phyloP scores from a whole-genome alignment of 2,329 filamentous ascomycete species.

The Talaromyces sp. region DNA sequence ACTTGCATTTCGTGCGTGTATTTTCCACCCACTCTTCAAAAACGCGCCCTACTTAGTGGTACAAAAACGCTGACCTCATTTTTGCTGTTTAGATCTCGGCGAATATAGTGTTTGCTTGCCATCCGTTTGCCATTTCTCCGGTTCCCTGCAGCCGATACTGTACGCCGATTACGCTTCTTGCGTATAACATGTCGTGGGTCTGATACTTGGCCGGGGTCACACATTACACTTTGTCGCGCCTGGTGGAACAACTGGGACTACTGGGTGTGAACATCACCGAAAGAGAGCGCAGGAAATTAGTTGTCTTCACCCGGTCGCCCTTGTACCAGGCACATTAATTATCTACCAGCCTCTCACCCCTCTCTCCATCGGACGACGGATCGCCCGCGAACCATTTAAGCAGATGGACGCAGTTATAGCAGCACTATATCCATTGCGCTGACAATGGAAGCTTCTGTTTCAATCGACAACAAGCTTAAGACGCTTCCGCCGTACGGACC shows the following conservation, averaged over 20 bases:
- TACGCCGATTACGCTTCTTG: background rate
- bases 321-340: background rate
- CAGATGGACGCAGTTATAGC: slow-evolving; percentile 16
- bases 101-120: background rate
- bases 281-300: background rate
- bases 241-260: background rate
- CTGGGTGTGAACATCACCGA: background rate
- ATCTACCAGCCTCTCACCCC: background rate
- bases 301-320: background rate
- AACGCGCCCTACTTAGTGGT: background rate
- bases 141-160: background rate
- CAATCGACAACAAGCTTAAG: slow-evolving; percentile 24
- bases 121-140: background rate
- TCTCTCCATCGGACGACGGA: background rate
- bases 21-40: background rate
- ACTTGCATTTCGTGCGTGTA: background rate
- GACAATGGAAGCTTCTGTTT: slow-evolving; percentile 22
- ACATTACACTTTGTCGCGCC: background rate
- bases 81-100: background rate
- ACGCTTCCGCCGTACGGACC: slow-evolving; percentile 19
- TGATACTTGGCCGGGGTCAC: background rate
- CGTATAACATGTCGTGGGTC: background rate
- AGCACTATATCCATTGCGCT: slow-evolving; percentile 16
- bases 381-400: slow-evolving; percentile 1
- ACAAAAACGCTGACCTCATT: background rate